Evolutionary conservation across 768 basidiomycete species (phyloP).

Genomic region (Phanerochaete carnosa): DNA sequence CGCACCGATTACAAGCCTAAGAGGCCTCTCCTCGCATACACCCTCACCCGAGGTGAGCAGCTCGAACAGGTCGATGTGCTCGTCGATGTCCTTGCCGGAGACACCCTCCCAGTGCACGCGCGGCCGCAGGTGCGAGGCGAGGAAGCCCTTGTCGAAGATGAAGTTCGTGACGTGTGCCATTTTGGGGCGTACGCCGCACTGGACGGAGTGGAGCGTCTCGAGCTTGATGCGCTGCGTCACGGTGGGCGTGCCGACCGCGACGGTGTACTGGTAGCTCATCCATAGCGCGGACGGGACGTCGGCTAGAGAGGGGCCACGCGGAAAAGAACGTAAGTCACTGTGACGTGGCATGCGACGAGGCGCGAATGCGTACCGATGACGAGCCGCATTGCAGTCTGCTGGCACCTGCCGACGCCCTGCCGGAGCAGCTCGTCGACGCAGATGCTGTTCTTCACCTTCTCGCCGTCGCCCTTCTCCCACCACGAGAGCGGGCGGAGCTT

Average conservation of each 20-base stretch:
- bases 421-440: conserved; percentile 33
- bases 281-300: conserved; percentile 39
- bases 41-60: conserved; percentile 32
- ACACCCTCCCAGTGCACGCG: conserved; percentile 39
- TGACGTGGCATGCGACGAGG: background rate
- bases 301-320: conserved; percentile 24
- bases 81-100: conserved; percentile 33
- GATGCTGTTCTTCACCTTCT: conserved; percentile 33
- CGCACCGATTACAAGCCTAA: conserved; percentile 37
- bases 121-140: conserved; percentile 31
- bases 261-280: conserved; percentile 42
- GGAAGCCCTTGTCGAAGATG: conserved; percentile 39
- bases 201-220: conserved; percentile 20
- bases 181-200: conserved; percentile 14
- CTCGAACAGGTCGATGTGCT: conserved; percentile 24
- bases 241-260: conserved; percentile 27
- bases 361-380: conserved; percentile 36
- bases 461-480: conserved; percentile 42
- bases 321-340: no score
- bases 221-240: conserved; percentile 45
- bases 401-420: conserved; percentile 39
- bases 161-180: conserved; percentile 48
- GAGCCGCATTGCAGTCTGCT: conserved; percentile 42
- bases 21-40: conserved; percentile 31
- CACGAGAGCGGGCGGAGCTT: conserved; percentile 39